Base-by-base conservation (phyloP, 352 stramenopile genomes). In the Globisporangium acanthophoron region DNA sequence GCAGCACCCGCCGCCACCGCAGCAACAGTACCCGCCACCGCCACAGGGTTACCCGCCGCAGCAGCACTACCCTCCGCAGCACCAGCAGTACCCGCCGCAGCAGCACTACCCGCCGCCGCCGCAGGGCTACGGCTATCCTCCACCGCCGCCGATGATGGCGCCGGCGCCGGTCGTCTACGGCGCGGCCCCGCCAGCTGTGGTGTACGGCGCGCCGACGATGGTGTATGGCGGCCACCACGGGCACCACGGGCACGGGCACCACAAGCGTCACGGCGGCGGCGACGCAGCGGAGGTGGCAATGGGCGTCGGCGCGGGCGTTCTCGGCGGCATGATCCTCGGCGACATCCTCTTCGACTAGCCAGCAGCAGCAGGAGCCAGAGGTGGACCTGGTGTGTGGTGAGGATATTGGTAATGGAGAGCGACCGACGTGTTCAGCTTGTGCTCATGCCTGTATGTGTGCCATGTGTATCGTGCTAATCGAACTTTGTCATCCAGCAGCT, bases 291-390 rank as follows among this genome's bases (percentile, higher is more conserved):
- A 77, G 29, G 71, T 90, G 61, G 85, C 82, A 11, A 71, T 94
- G 52, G 85, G 85, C 24, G 73, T 90, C 21, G 85, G 82, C 24
- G 82, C 78, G 4, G 82, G 82, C 58, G 62, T 92, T n/a, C 62
- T 90, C 39, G 85, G 85, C 45, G 85, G 85, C 13, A 65, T 91
- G 62, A 54, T 94, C 31, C 70, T 94, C 0, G 85, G 82, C n/a
- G 84, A 90, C 64, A 69, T 72, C 12, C 61, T 90, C 24, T 90
- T 90, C 48, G 66, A 81, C 43, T 71, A 62, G 29, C 29, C 3
- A 12, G 21, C 12, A 24, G 21, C 31, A 16, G 5, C 44, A 31
- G 11, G 1, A 12, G 5, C 13, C 15, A 20, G 40, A 21, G 40
- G 41, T 5, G n/a, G 16, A 5, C 6, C 16, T 47, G 41, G 41